Evolutionary conservation across 164 flowering plant species (phyloP).

Genomic region (Chimonanthus praecox): DNA sequence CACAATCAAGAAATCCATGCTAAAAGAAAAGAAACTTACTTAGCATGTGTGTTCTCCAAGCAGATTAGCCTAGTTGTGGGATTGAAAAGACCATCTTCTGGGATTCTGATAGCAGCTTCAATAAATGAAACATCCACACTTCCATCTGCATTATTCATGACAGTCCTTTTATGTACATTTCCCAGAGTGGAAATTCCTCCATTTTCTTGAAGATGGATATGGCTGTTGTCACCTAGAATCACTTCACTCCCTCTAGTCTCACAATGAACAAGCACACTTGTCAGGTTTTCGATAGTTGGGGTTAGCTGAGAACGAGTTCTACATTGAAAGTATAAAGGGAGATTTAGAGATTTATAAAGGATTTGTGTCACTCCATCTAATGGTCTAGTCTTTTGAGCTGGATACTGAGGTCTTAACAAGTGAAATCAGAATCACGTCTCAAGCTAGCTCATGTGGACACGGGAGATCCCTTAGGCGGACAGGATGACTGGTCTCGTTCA

Average conservation of each 20-base stretch:
- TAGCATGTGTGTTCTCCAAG: conserved; percentile 89
- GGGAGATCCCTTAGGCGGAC: too few relatives aligned
- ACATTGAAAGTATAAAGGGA: too few relatives aligned
- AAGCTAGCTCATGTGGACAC: too few relatives aligned
- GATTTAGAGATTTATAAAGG: too few relatives aligned
- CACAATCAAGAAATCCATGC: not conserved
- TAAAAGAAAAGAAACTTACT: conserved; percentile 39
- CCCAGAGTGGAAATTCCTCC: conserved; percentile 74
- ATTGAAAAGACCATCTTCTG: conserved; percentile 50
- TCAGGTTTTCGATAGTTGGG: conserved; percentile 82
- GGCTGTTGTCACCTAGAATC: conserved; percentile 79
- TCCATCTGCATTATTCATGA: conserved; percentile 78
- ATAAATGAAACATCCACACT: conserved; percentile 74
- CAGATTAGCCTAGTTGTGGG: conserved; percentile 91
- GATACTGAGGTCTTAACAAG: too few relatives aligned
- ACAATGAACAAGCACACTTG: conserved; percentile 85
- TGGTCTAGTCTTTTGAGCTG: too few relatives aligned
- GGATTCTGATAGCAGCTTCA: conserved; percentile 81
- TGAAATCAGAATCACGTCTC: too few relatives aligned
- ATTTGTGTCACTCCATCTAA: too few relatives aligned
- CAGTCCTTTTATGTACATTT: conserved; percentile 71
- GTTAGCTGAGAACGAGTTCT: too few relatives aligned
- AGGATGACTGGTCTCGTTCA: too few relatives aligned
- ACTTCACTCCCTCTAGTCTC: conserved; percentile 86
- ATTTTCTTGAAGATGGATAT: conserved; percentile 81